Base-by-base conservation (phyloP, 305 asterid species). In the Ruellia speciosa region DNA sequence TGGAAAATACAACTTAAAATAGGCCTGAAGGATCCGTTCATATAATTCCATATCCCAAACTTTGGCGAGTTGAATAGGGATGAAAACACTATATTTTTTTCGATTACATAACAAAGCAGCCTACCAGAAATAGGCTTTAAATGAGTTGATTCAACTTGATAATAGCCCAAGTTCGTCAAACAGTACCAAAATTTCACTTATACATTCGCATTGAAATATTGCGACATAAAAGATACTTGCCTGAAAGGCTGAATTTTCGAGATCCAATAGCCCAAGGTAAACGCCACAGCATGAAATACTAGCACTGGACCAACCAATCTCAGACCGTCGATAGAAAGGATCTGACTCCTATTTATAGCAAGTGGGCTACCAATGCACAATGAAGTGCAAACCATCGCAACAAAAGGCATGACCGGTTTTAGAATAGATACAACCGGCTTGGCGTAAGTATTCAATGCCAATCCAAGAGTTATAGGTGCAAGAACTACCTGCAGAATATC, bases 321-420 rank as follows among this genome's bases (percentile, higher is more conserved):
- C 65, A 87, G 70, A 45, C 99, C 99, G 70, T 88, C 90, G 0
- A 79, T 49, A 2, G 96, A 92, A 57, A 88, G 95, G 66, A 92
- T 92, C 69, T 79, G 97, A 72, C 70, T 73, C 50, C 89, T 75
- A 55, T 88, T 88, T 52, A 92, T 82, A 20, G 97, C 96, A 66
- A 88, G 94, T 34, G 99, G 99, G 70, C 97, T 84, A 56, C 99
- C 99, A 50, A 92, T 86, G 57, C 99, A 92, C 86, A 92, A 4
- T 0, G 97, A 86, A 35, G 97, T 92, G 66, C 97, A 92, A 24
- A 84, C 11, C 97, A 92, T 92, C 14, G 95, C 95, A 33, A 84
- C 85, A 69, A 82, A 82, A 14, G 99, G 96, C 99, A 88, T 92
- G 73, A 88, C 64, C 0, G 95, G 97, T 75, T 86, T 90, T 59